These are phyloP conservation scores for Chytridiales sp. DNA, from an alignment of 371 early-diverging fungal genomes.

Conservation along the genomic window DNA sequence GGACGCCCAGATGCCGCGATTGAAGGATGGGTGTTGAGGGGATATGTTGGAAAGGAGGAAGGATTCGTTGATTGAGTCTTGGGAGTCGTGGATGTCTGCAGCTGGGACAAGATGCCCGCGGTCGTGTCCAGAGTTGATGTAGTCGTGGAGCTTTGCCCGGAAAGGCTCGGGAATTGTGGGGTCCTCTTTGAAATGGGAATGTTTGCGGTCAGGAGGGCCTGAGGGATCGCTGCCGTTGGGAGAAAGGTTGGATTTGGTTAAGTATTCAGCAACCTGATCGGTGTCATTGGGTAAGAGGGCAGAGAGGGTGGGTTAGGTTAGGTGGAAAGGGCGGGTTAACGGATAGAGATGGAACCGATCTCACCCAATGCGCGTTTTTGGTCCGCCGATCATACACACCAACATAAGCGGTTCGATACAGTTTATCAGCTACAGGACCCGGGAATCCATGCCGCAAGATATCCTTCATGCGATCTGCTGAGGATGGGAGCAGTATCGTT, in stretches of 20 bases:
- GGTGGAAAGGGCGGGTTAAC: not conserved
- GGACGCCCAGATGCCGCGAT: constrained; percentile 43
- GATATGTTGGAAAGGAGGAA: constrained; percentile 39
- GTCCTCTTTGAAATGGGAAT: constrained; percentile 39
- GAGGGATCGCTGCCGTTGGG: not conserved
- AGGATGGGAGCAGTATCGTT: too few relatives aligned
- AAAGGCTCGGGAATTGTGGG: constrained; percentile 26
- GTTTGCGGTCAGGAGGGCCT: constrained; percentile 28
- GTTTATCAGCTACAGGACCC: constrained; percentile 20
- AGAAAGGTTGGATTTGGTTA: constrained; percentile 4
- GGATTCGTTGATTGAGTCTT: constrained; percentile 40
- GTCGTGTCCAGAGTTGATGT: constrained; percentile 37
- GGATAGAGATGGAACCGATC: constrained; percentile 2
- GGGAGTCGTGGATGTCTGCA: constrained; percentile 35
- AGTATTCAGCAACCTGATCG: constrained; percentile 16
- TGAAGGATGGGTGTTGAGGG: constrained; percentile 42
- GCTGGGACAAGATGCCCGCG: constrained; percentile 43
- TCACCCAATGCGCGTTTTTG: constrained; percentile 31
- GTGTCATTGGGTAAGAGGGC: not conserved
- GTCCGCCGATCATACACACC: constrained; percentile 24
- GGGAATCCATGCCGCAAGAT: constrained; percentile 26
- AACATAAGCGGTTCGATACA: constrained; percentile 19
- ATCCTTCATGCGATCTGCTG: not conserved
- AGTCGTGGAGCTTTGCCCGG: constrained; percentile 35
- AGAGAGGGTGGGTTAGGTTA: not conserved